Evolutionary conservation across 306 rosid genomes (phyloP).

Genomic region (Corylus avellana): DNA sequence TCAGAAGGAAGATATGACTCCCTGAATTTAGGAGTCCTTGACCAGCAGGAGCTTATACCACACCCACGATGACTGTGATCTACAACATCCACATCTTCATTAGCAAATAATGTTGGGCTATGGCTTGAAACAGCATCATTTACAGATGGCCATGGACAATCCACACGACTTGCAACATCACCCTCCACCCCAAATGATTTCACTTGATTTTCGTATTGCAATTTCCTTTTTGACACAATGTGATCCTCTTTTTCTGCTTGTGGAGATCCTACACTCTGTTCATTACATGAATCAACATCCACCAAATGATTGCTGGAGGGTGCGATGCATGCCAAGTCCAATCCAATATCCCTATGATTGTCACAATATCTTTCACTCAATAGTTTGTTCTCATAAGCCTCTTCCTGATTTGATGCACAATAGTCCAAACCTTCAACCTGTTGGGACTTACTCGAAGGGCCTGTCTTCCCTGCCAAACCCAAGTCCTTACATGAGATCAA

Average conservation of each 20-base stretch:
- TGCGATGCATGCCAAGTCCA: conserved; percentile 32
- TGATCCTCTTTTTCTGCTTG: conserved; percentile 42
- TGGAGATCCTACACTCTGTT: conserved; percentile 24
- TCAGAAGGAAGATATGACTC: conserved; percentile 41
- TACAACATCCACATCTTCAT: conserved; percentile 44
- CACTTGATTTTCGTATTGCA: conserved; percentile 28
- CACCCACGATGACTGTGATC: conserved; percentile 50
- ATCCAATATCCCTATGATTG: conserved; percentile 41
- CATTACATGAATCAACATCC: conserved; percentile 41
- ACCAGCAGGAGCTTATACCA: conserved; percentile 69
- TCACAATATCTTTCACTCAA: conserved; percentile 46
- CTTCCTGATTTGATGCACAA: conserved; percentile 25
- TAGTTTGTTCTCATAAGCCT: conserved; percentile 30
- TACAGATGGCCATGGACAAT: conserved; percentile 56
- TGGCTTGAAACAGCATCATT: conserved; percentile 40
- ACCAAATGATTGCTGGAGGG: conserved; percentile 42
- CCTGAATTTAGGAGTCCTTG: conserved; percentile 67
- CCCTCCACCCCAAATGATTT: conserved; percentile 36
- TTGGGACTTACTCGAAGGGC: conserved; percentile 10
- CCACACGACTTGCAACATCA: conserved; percentile 30
- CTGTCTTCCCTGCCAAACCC: conserved; percentile 19
- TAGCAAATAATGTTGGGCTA: conserved; percentile 20
- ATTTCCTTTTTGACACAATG: conserved; percentile 25
- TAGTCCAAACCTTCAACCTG: conserved; percentile 34
- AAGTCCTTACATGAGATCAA: conserved; percentile 32